A percentile compares a stretch with the other conserved stretches of the same genome.
These are phyloP conservation scores for Nidularia pulvinata DNA, from an alignment of 768 basidiomycete species.

Conservation along the genomic window DNA sequence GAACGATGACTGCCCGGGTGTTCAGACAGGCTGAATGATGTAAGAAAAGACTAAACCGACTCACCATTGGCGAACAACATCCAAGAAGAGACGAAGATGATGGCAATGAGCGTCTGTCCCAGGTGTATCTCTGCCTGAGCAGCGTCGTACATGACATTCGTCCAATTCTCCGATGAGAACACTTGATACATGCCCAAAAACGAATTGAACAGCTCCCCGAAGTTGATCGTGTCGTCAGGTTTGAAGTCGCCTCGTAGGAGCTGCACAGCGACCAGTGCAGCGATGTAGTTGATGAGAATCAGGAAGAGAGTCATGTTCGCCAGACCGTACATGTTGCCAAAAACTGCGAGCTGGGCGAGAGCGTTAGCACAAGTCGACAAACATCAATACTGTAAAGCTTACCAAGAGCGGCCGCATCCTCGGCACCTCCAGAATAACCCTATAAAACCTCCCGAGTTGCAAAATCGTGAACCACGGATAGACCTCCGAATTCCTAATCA, in stretches of 20 bases:
- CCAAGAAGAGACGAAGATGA: slow-evolving; percentile 81
- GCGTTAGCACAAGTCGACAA: neutral
- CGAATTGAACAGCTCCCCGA: slow-evolving; percentile 79
- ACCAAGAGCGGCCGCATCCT: slow-evolving; percentile 90
- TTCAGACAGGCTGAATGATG: slow-evolving; percentile 1
- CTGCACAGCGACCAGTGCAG: slow-evolving; percentile 82
- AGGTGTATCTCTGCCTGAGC: slow-evolving; percentile 59
- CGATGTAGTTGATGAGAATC: slow-evolving; percentile 83
- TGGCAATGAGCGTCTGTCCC: slow-evolving; percentile 69
- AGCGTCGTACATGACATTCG: slow-evolving; percentile 65
- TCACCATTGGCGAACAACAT: slow-evolving; percentile 90
- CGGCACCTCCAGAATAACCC: slow-evolving; percentile 89
- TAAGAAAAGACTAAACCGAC: slow-evolving; percentile 22
- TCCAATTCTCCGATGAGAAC: slow-evolving; percentile 96
- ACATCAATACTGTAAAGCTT: slow-evolving; percentile 16
- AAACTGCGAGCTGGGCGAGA: slow-evolving; percentile 68
- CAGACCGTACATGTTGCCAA: slow-evolving; percentile 91
- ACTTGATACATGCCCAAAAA: slow-evolving; percentile 90
- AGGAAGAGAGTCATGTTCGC: slow-evolving; percentile 93
- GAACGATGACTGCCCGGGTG: slow-evolving; percentile 68
- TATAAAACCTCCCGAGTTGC: slow-evolving; percentile 85
- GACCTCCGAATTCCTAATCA: slow-evolving; percentile 55
- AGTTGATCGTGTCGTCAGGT: slow-evolving; percentile 58
- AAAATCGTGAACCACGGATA: slow-evolving; percentile 94
- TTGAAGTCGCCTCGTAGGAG: slow-evolving; percentile 83